Base-by-base conservation (phyloP, 1,139 yeast genomes). In the Meyerozyma sp. region DNA sequence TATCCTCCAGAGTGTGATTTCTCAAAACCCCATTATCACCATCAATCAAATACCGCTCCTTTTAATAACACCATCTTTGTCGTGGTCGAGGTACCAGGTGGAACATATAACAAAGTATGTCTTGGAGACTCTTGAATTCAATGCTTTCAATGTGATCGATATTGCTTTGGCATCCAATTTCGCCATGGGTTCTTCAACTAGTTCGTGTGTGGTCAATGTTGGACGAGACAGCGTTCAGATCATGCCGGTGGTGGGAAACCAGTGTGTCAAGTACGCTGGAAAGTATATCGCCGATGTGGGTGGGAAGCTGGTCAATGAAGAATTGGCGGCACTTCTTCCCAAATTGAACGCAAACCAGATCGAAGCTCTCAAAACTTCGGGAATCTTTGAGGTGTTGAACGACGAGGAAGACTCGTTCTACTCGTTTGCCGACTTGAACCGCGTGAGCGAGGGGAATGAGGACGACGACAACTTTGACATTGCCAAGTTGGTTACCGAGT, bases 381-480 rank as follows among this genome's bases (percentile, higher is more conserved):
- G 75, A 1, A 85, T 93, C 40, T 90, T 71, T 58, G 97, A 93
- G 65, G 86, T 89, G 10, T 71, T 89, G 49, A 63, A 56, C 50
- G 58, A 58, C 39, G 84, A 81, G 53, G 84, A 77, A 46, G 77
- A 73, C 44, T 79, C 84, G 2, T 83, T 79, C 62, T 82, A 80
- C 56, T 82, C 84, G 16, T 58, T 70, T 47, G 75, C 74, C 30
- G 82, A 73, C 45, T 61, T 76, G 43, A 67, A 68, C 34, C 64
- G 64, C 20, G 61, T 58, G 4, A 47, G 57, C 20, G 51, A 49
- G 32, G 51, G 47, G 25, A 72, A 67, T 5, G 66, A 62, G 14
- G 84, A 80, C 35, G 94, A 85, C 30, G 93, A 88, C 39, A 79
- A 82, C 3, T 75, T 89, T 42, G 97, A 93, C 61, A 91, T 93